Conservation (phyloP, 768 basidiomycete genomes). For the Inosperma sp. region DNA sequence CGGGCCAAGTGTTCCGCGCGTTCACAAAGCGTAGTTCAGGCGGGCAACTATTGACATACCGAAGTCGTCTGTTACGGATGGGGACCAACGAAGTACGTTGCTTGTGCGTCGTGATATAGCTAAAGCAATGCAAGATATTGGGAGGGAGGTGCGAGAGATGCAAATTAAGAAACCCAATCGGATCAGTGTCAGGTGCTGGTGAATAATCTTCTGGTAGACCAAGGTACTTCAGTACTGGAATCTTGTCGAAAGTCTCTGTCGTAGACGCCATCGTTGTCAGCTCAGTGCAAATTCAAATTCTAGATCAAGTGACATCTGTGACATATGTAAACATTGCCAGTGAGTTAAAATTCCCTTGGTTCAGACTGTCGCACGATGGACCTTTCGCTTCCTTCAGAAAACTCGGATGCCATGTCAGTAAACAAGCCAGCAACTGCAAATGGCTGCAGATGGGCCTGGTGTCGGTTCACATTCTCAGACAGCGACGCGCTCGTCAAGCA, state of each 20-base stretch:
- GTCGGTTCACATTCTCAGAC: conserved; percentile 37
- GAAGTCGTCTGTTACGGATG: conserved; percentile 71
- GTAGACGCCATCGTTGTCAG: background rate
- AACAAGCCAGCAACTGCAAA: conserved; percentile 11
- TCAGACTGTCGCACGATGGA: too few species aligned
- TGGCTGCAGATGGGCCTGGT: conserved; percentile 54
- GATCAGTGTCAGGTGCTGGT: conserved; percentile 54
- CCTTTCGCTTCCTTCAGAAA: background rate
- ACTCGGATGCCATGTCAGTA: background rate
- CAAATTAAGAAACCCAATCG: conserved; percentile 58
- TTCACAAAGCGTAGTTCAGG: conserved; percentile 48
- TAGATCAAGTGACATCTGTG: background rate
- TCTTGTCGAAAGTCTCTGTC: conserved; percentile 29
- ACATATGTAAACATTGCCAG: too few species aligned
- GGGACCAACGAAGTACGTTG: conserved; percentile 57
- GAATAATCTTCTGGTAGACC: conserved; percentile 53
- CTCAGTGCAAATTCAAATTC: too few species aligned
- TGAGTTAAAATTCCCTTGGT: too few species aligned
- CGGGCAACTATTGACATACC: conserved; percentile 53
- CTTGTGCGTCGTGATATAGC: conserved; percentile 50
- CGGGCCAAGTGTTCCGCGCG: conserved; percentile 60
- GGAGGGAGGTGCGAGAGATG: conserved; percentile 65
- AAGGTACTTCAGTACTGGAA: conserved; percentile 41
- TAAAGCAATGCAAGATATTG: conserved; percentile 48
- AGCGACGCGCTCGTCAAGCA: conserved; percentile 41